phyloP scores from a whole-genome alignment of 139 green algal genomes.

The Edaphochlamys debaryana region DNA sequence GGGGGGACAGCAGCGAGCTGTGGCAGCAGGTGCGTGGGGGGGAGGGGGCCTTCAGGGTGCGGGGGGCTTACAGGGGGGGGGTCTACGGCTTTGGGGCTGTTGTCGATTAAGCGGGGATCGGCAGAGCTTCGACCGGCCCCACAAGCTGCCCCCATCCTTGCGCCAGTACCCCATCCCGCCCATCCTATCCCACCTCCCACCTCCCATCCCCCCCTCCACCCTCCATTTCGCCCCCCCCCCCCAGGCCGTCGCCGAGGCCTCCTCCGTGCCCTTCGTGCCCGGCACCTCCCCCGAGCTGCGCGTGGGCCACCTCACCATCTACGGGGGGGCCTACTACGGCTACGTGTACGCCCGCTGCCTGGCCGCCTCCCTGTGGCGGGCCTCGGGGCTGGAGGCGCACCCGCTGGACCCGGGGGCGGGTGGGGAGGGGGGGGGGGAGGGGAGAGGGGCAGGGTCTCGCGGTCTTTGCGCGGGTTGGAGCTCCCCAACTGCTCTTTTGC shows the following conservation, averaged over 20 bases:
- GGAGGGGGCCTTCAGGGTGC: too few relatives aligned
- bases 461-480: not conserved
- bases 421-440: constrained; percentile 17
- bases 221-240: not conserved
- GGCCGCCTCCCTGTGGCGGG: constrained; percentile 69
- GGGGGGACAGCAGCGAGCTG: constrained; percentile 14
- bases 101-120: too few relatives aligned
- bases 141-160: too few relatives aligned
- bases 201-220: too few relatives aligned
- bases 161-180: too few relatives aligned
- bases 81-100: too few relatives aligned
- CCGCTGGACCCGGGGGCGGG: constrained; percentile 51
- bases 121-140: too few relatives aligned
- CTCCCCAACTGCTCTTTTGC: not conserved
- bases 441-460: not conserved
- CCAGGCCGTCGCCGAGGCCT: constrained; percentile 34
- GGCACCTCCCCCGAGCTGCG: constrained; percentile 65
- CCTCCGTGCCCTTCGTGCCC: constrained; percentile 29
- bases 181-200: too few relatives aligned
- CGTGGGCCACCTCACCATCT: constrained; percentile 84
- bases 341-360: constrained; percentile 86
- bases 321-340: constrained; percentile 85
- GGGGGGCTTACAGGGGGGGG: too few relatives aligned
- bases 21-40: constrained; percentile 24
- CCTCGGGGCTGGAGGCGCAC: constrained; percentile 60